These are phyloP conservation scores for Neofusicoccum sp. DNA, from an alignment of 2,329 filamentous ascomycete genomes.

Conservation along the genomic window DNA sequence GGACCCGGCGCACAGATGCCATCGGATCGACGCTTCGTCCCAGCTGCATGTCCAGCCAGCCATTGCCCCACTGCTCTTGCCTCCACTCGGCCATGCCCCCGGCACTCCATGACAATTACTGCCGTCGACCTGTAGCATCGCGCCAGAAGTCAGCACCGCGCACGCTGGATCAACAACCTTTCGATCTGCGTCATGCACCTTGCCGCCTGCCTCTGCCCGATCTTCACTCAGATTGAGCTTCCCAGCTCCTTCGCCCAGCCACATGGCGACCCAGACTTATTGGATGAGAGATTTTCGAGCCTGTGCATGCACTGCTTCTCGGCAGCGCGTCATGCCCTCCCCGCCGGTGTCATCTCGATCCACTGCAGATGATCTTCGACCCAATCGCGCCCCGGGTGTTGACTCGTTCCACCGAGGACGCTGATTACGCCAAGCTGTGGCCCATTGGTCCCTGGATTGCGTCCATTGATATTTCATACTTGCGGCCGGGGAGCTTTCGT, in stretches of 20 bases:
- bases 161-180: not conserved
- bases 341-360: too few relatives aligned
- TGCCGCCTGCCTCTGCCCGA: not conserved
- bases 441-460: not conserved
- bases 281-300: not conserved
- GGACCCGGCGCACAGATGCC: too few relatives aligned
- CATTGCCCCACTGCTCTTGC: too few relatives aligned
- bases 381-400: too few relatives aligned
- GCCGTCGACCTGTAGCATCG: not conserved
- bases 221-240: not conserved
- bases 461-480: not conserved
- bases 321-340: too few relatives aligned
- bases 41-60: too few relatives aligned
- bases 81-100: not conserved
- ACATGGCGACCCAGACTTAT: not conserved
- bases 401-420: too few relatives aligned
- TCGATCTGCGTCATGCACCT: not conserved
- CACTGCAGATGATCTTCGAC: too few relatives aligned
- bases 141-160: not conserved
- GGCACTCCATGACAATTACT: not conserved
- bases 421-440: too few relatives aligned
- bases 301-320: not conserved
- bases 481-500: not conserved
- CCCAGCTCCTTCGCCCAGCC: not conserved
- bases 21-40: too few relatives aligned